Evolutionary conservation across 208 protist species (phyloP).

Genomic region (Trypanosoma platydactyli): DNA sequence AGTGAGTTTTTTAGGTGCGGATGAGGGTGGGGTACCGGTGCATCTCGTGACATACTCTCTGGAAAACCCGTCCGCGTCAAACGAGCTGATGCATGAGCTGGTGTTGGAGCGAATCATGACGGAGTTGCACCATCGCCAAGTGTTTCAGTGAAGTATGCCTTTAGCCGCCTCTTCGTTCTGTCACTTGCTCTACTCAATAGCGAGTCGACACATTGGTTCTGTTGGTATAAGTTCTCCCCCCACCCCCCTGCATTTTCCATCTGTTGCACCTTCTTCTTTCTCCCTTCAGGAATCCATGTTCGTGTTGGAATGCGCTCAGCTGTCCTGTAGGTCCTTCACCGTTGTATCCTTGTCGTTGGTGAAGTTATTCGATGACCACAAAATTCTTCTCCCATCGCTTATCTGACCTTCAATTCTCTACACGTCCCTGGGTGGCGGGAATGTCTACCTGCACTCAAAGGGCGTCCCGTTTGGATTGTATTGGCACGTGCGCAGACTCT

Average conservation of each 20-base stretch:
- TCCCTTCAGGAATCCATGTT: too few species aligned
- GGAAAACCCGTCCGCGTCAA: background rate
- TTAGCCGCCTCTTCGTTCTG: background rate
- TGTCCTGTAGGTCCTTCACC: constrained; percentile 16
- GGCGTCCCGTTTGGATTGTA: background rate
- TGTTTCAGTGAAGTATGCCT: background rate
- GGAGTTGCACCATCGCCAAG: constrained; percentile 11
- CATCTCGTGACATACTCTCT: constrained; percentile 17
- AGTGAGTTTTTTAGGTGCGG: background rate
- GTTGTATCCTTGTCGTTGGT: constrained; percentile 1
- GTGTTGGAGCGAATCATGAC: constrained; percentile 22
- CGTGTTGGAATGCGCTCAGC: background rate
- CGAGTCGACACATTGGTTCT: background rate
- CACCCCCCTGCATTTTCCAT: background rate
- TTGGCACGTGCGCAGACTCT: background rate
- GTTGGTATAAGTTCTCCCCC: background rate
- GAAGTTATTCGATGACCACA: constrained; percentile 18
- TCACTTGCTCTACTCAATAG: background rate
- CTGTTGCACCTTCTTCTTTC: constrained; percentile 9
- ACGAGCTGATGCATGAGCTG: constrained; percentile 26
- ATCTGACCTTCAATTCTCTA: background rate
- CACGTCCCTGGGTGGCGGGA: too few species aligned
- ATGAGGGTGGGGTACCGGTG: constrained; percentile 12
- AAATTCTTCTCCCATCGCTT: background rate
- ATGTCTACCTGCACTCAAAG: background rate